Evolutionary conservation across 768 basidiomycete genomes (phyloP), one percentile per base, ranked within the genome.

Genomic region (Lentinus tigrinus): DNA sequence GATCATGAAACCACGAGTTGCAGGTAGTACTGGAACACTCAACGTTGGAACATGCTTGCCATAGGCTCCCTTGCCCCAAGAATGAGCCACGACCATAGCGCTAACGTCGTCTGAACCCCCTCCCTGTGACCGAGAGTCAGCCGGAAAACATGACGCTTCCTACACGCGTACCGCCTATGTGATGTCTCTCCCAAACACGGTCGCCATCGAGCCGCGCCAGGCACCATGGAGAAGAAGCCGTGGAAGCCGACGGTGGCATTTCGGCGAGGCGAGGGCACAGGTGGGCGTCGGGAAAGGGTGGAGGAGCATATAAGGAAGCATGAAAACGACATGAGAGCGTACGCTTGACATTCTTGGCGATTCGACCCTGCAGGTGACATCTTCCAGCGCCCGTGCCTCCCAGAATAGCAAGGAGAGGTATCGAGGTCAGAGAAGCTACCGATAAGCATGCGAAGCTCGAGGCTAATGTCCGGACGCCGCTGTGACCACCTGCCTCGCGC

Each of bases 391-490:
- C 53, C 53, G 39, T 21, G 23, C 58, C 39, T 11, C 58, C 54
- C 23, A 38, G 49, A 59, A 59, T 59, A 54, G 58, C 36, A 13
- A 16, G 52, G 31, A 21, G 37, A 28, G 43, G 48, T 52, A 48
- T 40, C 54, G 48, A 48, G 42, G 42, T 14, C 34, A 55, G 37
- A 47, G 47, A 42, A 42, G 40, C 21, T 49, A 42, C 58, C 54
- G 59, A 60, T 60, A 60, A 60, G 59, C 59, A 60, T 55, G 58
- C 58, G 58, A 46, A 26, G 10, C 36, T 13, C 58, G 58, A 46
- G 43, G 10, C 36, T 13, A 24, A 21, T 26, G 44, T 36, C 51
- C 47, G 42, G 58, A 11, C 24, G 48, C 31, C 48, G 28, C 13
- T 16, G 47, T 28, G 52, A 34, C 36, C 24, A 23, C 8, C 24